Conservation (phyloP, 352 stramenopile genomes). For the Globisporangium heterothallicum region DNA sequence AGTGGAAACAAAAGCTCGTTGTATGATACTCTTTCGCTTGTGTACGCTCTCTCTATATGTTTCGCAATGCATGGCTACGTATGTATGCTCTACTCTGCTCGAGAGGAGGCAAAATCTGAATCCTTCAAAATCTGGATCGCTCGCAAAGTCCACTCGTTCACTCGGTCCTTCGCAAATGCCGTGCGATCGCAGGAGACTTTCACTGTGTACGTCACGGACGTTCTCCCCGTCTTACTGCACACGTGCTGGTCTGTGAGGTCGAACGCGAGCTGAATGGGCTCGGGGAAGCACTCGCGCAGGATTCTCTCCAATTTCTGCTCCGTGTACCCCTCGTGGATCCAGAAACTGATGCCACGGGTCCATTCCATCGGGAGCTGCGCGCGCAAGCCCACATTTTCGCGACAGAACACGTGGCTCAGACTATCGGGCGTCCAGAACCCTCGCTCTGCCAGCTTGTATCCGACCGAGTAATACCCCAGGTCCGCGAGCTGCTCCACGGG, state of each 20-base stretch:
- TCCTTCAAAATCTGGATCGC: slow-evolving; percentile 42
- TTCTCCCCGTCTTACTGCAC: slow-evolving; percentile 40
- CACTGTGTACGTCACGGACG: slow-evolving; percentile 59
- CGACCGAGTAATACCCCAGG: slow-evolving; percentile 78
- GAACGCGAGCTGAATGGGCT: slow-evolving; percentile 27
- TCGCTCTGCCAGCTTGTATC: slow-evolving; percentile 70
- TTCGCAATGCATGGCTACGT: not conserved
- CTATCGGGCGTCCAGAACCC: slow-evolving; percentile 66
- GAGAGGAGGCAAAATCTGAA: slow-evolving; percentile 53
- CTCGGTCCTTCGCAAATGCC: slow-evolving; percentile 41
- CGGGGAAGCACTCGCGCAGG: slow-evolving; percentile 40
- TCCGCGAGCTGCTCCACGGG: slow-evolving; percentile 47
- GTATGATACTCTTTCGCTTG: no score
- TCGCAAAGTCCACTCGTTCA: slow-evolving; percentile 35
- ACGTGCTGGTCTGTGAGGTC: slow-evolving; percentile 57
- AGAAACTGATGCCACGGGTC: slow-evolving; percentile 73
- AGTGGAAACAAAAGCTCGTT: not conserved
- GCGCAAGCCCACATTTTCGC: slow-evolving; percentile 29
- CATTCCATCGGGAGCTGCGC: slow-evolving; percentile 57
- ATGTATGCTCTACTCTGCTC: slow-evolving; percentile 23
- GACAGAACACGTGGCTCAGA: slow-evolving; percentile 67
- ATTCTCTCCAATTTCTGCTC: slow-evolving; percentile 41
- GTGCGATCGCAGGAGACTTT: slow-evolving; percentile 28
- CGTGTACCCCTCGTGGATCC: slow-evolving; percentile 54
- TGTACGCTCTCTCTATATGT: not conserved